A percentile compares a stretch with the other conserved stretches of the same genome.
Evolutionary conservation across 2,329 filamentous ascomycete species (phyloP).

Genomic region (Grosmannia serpens): DNA sequence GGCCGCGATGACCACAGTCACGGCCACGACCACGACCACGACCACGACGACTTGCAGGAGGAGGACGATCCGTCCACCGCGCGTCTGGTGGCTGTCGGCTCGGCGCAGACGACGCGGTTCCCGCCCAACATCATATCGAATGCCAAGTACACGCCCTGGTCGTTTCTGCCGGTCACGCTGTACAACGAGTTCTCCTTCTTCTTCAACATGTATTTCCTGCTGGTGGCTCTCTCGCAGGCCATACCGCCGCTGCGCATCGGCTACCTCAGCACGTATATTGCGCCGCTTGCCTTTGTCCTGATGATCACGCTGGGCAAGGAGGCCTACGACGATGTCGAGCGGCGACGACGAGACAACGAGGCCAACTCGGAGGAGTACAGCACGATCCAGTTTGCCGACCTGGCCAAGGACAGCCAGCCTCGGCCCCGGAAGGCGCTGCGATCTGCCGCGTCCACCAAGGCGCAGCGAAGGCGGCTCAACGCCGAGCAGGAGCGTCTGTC

Average conservation of each 20-base stretch:
- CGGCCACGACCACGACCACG: slow-evolving; percentile 19
- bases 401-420: slow-evolving; percentile 13
- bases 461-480: slow-evolving; percentile 21
- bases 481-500: slow-evolving; percentile 36
- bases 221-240: slow-evolving; percentile 87
- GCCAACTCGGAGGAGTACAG: slow-evolving; percentile 87
- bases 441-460: slow-evolving; percentile 28
- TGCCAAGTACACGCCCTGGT: slow-evolving; percentile 93
- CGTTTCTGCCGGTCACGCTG: slow-evolving; percentile 83
- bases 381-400: slow-evolving; percentile 60
- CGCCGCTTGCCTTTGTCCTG: slow-evolving; percentile 83
- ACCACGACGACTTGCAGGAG: slow-evolving; percentile 34
- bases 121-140: slow-evolving; percentile 90
- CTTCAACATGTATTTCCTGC: slow-evolving; percentile 97
- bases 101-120: slow-evolving; percentile 61
- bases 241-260: slow-evolving; percentile 85
- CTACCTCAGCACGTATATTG: slow-evolving; percentile 89
- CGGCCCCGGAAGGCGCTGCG: slow-evolving; percentile 33
- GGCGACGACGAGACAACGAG: slow-evolving; percentile 78
- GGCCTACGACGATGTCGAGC: slow-evolving; percentile 82
- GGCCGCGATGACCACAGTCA: slow-evolving; percentile 4
- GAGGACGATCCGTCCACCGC: slow-evolving; percentile 58
- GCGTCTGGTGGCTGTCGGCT: slow-evolving; percentile 65
- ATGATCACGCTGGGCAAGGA: slow-evolving; percentile 91
- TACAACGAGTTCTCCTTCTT: slow-evolving; percentile 99